These are phyloP conservation scores for Phialophora tarda DNA, from an alignment of 2,329 filamentous ascomycete species.

Conservation along the genomic window DNA sequence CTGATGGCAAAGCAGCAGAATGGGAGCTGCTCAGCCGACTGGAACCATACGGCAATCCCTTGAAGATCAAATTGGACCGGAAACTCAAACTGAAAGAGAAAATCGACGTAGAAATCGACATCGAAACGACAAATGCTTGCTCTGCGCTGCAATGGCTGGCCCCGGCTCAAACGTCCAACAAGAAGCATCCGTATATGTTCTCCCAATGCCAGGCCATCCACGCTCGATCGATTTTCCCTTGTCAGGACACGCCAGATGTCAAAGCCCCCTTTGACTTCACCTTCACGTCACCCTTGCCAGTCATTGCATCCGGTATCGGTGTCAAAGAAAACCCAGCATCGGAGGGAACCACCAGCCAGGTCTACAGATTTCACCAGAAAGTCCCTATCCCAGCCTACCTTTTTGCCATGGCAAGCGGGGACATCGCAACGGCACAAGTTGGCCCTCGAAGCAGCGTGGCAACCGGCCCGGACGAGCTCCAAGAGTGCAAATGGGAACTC, in stretches of 20 bases:
- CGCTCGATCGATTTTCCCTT: constrained; percentile 90
- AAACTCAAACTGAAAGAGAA: constrained; percentile 54
- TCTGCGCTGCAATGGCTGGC: constrained; percentile 96
- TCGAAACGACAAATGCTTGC: constrained; percentile 85
- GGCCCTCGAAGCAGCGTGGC: constrained; percentile 84
- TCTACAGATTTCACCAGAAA: constrained; percentile 86
- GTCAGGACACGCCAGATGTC: constrained; percentile 95
- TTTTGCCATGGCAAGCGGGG: constrained; percentile 83
- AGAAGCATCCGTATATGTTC: constrained; percentile 97
- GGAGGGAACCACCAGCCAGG: constrained; percentile 60
- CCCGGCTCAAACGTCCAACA: constrained; percentile 90
- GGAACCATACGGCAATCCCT: constrained; percentile 68
- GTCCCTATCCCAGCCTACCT: constrained; percentile 94
- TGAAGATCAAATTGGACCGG: constrained; percentile 56
- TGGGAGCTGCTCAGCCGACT: constrained; percentile 74
- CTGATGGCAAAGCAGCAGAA: constrained; percentile 67
- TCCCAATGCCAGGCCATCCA: constrained; percentile 98
- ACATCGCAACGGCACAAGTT: constrained; percentile 83
- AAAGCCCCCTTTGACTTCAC: constrained; percentile 95
- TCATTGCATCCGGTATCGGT: constrained; percentile 86
- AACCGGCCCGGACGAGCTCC: constrained; percentile 84
- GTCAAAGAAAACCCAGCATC: constrained; percentile 54
- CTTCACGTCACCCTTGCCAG: constrained; percentile 82
- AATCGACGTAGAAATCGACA: constrained; percentile 64
- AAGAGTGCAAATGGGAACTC: constrained; percentile 86